Conservation (phyloP, 257 asterid species). For the Perilla frutescens region DNA sequence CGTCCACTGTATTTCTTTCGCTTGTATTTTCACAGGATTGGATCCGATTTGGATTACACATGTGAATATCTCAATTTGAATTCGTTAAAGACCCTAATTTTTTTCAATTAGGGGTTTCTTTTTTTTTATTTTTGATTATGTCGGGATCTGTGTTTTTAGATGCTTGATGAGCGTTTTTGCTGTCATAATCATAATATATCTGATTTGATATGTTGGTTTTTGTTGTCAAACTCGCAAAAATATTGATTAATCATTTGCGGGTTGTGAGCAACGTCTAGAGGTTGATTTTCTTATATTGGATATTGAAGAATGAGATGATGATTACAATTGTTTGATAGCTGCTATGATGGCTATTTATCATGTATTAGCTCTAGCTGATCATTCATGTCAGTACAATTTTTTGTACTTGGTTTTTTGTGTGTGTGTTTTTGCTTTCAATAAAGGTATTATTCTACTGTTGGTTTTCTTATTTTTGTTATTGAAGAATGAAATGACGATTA, state of each 20-base stretch:
- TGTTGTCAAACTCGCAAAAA: too few relatives aligned
- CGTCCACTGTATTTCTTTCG: background rate
- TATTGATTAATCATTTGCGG: background rate
- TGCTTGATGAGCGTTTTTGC: background rate
- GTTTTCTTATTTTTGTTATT: background rate
- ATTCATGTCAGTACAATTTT: slow-evolving; percentile 19
- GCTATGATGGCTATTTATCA: slow-evolving; percentile 54
- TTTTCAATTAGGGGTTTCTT: background rate
- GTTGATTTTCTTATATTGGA: background rate
- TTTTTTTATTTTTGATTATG: background rate
- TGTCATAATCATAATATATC: too few relatives aligned
- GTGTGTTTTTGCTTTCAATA: background rate
- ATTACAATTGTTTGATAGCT: slow-evolving; percentile 45
- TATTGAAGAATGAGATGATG: slow-evolving; percentile 41
- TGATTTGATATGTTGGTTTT: background rate
- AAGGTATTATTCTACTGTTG: too few relatives aligned
- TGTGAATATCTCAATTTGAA: background rate
- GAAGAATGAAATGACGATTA: slow-evolving; percentile 44
- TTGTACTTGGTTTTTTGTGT: background rate
- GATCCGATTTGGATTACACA: background rate
- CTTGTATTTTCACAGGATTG: background rate
- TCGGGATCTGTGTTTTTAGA: background rate
- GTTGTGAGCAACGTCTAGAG: background rate
- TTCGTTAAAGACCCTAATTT: background rate
- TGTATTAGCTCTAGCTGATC: slow-evolving; percentile 85